Conservation (phyloP, 805 yeast species). For the Lachancea fermentati region DNA sequence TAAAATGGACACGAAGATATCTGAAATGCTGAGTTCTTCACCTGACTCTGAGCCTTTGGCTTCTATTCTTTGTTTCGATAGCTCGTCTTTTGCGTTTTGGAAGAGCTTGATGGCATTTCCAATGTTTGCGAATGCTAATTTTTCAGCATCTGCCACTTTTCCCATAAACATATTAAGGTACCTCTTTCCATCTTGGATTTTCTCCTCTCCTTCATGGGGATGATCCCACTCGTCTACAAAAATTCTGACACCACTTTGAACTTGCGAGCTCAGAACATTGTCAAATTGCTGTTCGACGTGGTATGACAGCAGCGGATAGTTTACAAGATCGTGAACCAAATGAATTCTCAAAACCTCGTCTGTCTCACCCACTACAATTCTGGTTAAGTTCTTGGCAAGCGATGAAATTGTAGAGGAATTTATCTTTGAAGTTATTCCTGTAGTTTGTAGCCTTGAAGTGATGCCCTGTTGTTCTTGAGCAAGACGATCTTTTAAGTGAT, state of each 20-base stretch:
- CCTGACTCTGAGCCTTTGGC: slow-evolving; percentile 14
- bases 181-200: slow-evolving; percentile 23
- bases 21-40: slow-evolving; percentile 38
- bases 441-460: slow-evolving; percentile 30
- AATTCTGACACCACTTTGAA: slow-evolving; percentile 69
- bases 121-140: slow-evolving; percentile 80
- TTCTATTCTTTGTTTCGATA: slow-evolving; percentile 23
- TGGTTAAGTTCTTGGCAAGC: slow-evolving; percentile 28
- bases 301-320: slow-evolving; percentile 42
- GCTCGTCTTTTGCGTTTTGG: slow-evolving; percentile 29
- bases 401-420: slow-evolving; percentile 25
- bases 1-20: slow-evolving; percentile 64
- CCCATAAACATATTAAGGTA: slow-evolving; percentile 72
- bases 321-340: slow-evolving; percentile 61
- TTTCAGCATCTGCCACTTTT: slow-evolving; percentile 75
- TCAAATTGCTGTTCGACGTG: slow-evolving; percentile 49
- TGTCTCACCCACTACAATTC: slow-evolving; percentile 35
- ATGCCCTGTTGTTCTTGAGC: slow-evolving; percentile 34
- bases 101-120: slow-evolving; percentile 58
- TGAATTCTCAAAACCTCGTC: slow-evolving; percentile 56
- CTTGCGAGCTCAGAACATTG: slow-evolving; percentile 59
- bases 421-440: slow-evolving; percentile 24
- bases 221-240: slow-evolving; percentile 48
- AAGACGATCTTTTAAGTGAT: slow-evolving; percentile 34
- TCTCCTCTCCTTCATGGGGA: slow-evolving; percentile 27